Evolutionary conservation across 73 alveolate species (phyloP).

Genomic region (Paramecium tetraurelia): DNA sequence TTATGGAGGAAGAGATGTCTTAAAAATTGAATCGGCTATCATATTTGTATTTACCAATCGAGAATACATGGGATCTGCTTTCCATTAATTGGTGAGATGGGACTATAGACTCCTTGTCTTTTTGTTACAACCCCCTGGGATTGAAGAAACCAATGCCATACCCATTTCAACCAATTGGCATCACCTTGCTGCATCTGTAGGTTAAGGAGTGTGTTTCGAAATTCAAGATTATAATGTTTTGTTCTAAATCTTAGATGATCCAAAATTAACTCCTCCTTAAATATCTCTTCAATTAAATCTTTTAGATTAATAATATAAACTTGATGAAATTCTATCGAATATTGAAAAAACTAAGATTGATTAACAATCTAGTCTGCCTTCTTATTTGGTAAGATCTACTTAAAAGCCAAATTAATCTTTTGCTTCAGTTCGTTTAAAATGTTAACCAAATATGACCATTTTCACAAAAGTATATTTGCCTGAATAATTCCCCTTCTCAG

Average conservation of each 20-base stretch:
- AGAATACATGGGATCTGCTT: background rate
- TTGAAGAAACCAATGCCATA: background rate
- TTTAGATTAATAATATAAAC: background rate
- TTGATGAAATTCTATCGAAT: background rate
- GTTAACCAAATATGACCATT: slow-evolving; percentile 1
- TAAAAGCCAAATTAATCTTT: background rate
- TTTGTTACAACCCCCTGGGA: slow-evolving; percentile 22
- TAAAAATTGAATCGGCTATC: slow-evolving; percentile 2
- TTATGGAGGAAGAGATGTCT: slow-evolving; percentile 40
- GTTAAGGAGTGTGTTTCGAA: background rate
- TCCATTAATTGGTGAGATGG: background rate
- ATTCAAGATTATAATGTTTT: background rate
- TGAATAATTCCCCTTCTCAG: background rate
- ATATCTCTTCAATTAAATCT: background rate
- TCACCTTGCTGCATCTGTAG: background rate
- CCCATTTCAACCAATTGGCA: background rate
- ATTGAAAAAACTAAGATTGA: background rate
- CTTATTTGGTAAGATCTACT: slow-evolving; percentile 13
- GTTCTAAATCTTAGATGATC: slow-evolving; percentile 6
- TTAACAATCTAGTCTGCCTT: background rate
- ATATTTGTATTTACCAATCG: slow-evolving; percentile 7
- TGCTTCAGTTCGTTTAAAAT: background rate
- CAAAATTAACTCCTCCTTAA: background rate
- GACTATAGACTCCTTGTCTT: slow-evolving; percentile 25
- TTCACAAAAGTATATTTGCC: slow-evolving; percentile 41